Evolutionary conservation across 495 filamentous ascomycete genomes (phyloP), one percentile per base, ranked within the genome.

Genomic region (Penicillium roqueforti): DNA sequence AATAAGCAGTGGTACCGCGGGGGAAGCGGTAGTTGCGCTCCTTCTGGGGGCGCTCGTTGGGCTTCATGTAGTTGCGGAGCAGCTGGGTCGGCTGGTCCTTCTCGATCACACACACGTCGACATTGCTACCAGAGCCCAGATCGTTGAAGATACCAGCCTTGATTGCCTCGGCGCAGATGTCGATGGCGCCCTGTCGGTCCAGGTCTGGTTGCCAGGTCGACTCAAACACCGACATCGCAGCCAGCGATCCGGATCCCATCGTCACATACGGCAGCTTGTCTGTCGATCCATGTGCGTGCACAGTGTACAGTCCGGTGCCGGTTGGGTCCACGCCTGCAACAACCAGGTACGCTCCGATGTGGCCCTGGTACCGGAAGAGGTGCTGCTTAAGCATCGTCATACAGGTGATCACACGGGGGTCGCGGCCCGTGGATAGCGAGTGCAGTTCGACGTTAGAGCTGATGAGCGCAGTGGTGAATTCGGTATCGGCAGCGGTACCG

Each of bases 341-440:
- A 16, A 99, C 95, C 38, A 99, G 84, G 74, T 99, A 99, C 38
- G 95, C 95, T 55, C 95, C 95, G 58, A 99, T 95, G 77, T 99
- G 83, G 50, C 95, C 95, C 69, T 99, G 92, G 78, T 99, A 87
- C 56, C 88, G 85, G 87, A 97, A 99, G 55, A 99, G 87, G 73
- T 97, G 92, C 73, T 99, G 95, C 80, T 99, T 99, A 45, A 99
- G 87, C 79, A 99, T 87, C 11, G 95, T 99, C 95, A 99, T 99
- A 80, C 91, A 95, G 40, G 95, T 99, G 52, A 96, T 92, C 53
- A 99, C 95, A 57, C 95, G 88, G 19, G 95, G 92, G 71, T 92
- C 91, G 61, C 95, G 92, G 67, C 92, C 92, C 3, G 93, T 97
- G 40, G 89, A 95, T 54, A 97, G 83, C 20, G 92, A 82, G 76